Percentiles rank a stretch among this genome's conserved stretches.
These are phyloP conservation scores for Phellinidium pouzarii DNA, from an alignment of 1,284 basidiomycete species.

Conservation along the genomic window DNA sequence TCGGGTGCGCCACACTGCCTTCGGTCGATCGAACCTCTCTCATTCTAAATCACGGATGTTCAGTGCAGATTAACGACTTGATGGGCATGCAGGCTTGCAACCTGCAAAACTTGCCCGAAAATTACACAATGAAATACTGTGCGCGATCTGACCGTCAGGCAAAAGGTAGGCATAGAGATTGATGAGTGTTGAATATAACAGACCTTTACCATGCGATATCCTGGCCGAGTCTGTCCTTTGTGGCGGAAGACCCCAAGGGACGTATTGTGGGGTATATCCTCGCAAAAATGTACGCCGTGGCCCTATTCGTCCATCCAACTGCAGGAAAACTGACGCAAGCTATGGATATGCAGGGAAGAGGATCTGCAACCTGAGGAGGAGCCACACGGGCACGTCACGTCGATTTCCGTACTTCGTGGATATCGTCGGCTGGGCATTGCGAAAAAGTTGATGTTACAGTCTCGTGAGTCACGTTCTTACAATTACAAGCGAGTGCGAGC, in stretches of 20 bases:
- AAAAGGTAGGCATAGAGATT: neutral
- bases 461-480: constrained; percentile 48
- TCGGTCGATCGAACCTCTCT: neutral
- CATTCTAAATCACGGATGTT: neutral
- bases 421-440: constrained; percentile 83
- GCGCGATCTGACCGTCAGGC: constrained; percentile 26
- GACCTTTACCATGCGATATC: constrained; percentile 86
- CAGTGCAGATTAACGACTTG: constrained; percentile 55
- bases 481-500: neutral
- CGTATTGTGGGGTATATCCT: constrained; percentile 92
- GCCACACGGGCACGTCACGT: constrained; percentile 85
- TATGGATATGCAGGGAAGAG: constrained; percentile 55
- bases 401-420: constrained; percentile 81
- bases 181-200: constrained; percentile 27
- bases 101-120: constrained; percentile 81
- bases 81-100: constrained; percentile 91
- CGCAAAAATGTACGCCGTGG: constrained; percentile 75
- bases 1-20: neutral
- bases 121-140: constrained; percentile 87
- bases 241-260: constrained; percentile 86
- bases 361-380: constrained; percentile 51
- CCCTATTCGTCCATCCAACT: constrained; percentile 2
- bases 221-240: constrained; percentile 93
- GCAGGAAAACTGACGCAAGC: neutral
- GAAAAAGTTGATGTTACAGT: constrained; percentile 82